Evolutionary conservation across 495 filamentous ascomycete genomes (phyloP), one percentile per base, ranked within the genome.

Genomic region (Penicillium riverlandense): DNA sequence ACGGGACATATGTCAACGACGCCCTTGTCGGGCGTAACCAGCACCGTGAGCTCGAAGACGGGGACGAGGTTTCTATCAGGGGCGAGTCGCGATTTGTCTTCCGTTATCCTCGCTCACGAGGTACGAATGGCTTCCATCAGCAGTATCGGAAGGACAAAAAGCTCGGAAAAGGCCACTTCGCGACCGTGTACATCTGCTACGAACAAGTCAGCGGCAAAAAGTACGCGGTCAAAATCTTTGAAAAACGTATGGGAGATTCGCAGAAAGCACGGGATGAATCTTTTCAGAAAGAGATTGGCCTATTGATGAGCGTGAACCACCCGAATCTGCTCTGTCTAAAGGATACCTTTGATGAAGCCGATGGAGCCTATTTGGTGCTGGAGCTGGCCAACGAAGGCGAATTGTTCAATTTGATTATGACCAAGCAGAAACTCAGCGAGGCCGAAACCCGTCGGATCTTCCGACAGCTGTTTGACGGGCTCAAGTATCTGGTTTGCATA

Each of bases 101-200:
- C 67, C 76, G 86, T 15, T 96, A 97, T 51, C 90, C 94, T 11
- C 79, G 79, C 34, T 83, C 75, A 47, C 79, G 86, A 43, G 75
- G 82, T 28, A 79, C 83, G 16, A 88, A 82, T 55, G 80, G 71
- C 2, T 99, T 99, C 69, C 61, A 72, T 29, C 88, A 95, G 50
- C 87, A 95, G 52, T 99, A 92, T 59, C 83, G 78, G 9, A 76
- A 91, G 11, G 74, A 87, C 32, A 80, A 90, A 43, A 86, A 90
- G 60, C 80, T 99, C 11, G 94, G 94, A 45, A 96, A 95, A 62
- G 94, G 94, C 14, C 90, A 96, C 60, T 97, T 97, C 65, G 94
- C 94, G 35, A 88, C 90, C 8, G 94, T 99, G 10, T 94, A 90
- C 57, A 70, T 95, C 1, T 96, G 90, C 51, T 78, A 89, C 2